These are phyloP conservation scores for Sequoiadendron giganteum DNA, from an alignment of 75 land plant species.

Conservation along the genomic window DNA sequence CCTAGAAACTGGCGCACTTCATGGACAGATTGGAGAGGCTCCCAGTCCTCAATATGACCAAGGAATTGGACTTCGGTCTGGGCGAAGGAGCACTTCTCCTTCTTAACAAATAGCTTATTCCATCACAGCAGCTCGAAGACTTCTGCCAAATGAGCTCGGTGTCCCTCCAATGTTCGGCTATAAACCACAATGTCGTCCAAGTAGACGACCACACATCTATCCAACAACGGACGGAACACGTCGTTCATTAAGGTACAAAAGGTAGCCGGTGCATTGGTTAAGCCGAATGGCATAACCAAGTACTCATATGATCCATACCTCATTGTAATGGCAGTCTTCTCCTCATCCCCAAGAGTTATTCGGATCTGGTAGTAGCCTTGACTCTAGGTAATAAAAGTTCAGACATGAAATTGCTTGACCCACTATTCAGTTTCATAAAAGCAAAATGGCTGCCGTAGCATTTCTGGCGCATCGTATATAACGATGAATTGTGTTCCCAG, in stretches of 20 bases:
- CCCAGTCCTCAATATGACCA: neutral
- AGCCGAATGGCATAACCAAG: slow-evolving; percentile 9
- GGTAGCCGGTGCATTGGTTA: neutral
- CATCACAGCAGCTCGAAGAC: neutral
- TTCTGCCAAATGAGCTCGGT: neutral
- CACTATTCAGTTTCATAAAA: too few relatives aligned
- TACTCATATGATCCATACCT: slow-evolving; percentile 17
- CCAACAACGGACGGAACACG: neutral
- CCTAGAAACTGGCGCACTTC: neutral
- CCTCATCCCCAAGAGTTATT: slow-evolving; percentile 10
- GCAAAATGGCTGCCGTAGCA: too few relatives aligned
- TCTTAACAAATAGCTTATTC: neutral
- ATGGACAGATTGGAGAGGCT: neutral
- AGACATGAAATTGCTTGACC: too few relatives aligned
- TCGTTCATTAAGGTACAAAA: slow-evolving; percentile 1
- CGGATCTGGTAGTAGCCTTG: slow-evolving; percentile 13
- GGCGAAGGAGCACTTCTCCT: neutral
- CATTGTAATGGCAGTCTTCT: slow-evolving; percentile 5
- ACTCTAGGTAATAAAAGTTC: too few relatives aligned
- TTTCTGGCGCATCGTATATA: too few relatives aligned
- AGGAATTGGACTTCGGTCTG: neutral
- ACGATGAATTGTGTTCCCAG: too few relatives aligned
- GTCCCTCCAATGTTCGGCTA: neutral
- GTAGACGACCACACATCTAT: neutral
- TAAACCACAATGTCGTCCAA: slow-evolving; percentile 9